Evolutionary conservation across 495 filamentous ascomycete species (phyloP).

Genomic region (Geoglossum glabrum): DNA sequence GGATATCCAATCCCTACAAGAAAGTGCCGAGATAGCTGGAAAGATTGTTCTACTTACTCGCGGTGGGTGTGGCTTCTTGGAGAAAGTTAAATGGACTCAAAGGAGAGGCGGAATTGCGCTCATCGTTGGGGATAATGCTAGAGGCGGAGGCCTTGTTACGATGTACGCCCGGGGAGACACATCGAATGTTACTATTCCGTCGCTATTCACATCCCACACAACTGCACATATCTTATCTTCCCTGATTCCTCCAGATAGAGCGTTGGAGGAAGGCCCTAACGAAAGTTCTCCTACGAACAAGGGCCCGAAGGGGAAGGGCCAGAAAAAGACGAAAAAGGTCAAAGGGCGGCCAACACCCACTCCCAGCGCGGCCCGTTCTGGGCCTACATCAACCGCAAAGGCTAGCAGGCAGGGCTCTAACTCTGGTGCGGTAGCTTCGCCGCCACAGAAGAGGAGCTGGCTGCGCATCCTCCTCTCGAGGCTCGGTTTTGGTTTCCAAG

Average conservation of each 20-base stretch:
- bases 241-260: slow-evolving; percentile 49
- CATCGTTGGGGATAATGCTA: slow-evolving; percentile 85
- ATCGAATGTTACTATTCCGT: slow-evolving; percentile 81
- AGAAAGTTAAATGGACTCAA: slow-evolving; percentile 95
- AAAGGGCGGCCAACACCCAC: slow-evolving; percentile 10
- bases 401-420: not conserved
- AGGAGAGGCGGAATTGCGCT: slow-evolving; percentile 69
- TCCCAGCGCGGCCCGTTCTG: too few relatives aligned
- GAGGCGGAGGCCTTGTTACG: slow-evolving; percentile 67
- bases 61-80: slow-evolving; percentile 88
- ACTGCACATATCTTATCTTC: slow-evolving; percentile 88
- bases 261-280: slow-evolving; percentile 25
- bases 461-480: slow-evolving; percentile 33
- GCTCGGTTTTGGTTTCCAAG: slow-evolving; percentile 28
- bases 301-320: slow-evolving; percentile 19
- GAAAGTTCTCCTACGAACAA: slow-evolving; percentile 23
- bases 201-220: slow-evolving; percentile 85
- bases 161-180: slow-evolving; percentile 96
- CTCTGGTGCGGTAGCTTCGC: not conserved
- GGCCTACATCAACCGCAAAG: slow-evolving; percentile 6
- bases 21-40: slow-evolving; percentile 81
- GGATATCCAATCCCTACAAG: slow-evolving; percentile 87
- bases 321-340: slow-evolving; percentile 19
- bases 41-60: slow-evolving; percentile 80
- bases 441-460: slow-evolving; percentile 24